Base-by-base conservation (phyloP, 2,329 filamentous ascomycete species). In the Fusarium hostae region DNA sequence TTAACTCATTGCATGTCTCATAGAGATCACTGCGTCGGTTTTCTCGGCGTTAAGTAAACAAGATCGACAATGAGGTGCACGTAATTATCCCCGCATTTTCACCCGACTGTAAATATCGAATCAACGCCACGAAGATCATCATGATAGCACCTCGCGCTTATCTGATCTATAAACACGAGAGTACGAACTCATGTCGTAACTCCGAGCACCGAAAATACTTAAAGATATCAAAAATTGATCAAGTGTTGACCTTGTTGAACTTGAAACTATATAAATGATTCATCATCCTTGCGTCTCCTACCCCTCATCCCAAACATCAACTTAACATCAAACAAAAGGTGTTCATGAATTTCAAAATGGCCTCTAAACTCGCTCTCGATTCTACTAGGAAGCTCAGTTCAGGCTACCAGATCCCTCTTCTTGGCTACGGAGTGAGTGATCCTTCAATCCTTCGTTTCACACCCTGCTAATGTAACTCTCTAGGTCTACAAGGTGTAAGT, bases 401-500 rank as follows among this genome's bases (percentile, higher is more conserved):
- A 76, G 87, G 87, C 72, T 82, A 86, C 67, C 82, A 86, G 57
- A 82, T 89, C 5, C 87, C 87, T 2, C 79, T 80, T 12, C 78
- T 89, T 24, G 87, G 87, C 48, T 89, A 85, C 66, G 87, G 87
- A 56, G 87, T 88, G 81, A 74, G 86, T 80, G 20, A 15, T 26
- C 30, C 18, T 28, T 34, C 24, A 47, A 22, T 51, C 43, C 52
- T 40, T 39, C 32, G 16, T 41, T 15, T 28, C 30, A 43, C 15
- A 6, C 22, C 24, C n/a, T 43, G 39, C 66, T 76, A 59, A 72
- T 62, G 35, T 22, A 58, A 26, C 16, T 32, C 7, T 41, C 5
- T 70, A 88, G 86, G 83, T 88, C 64, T 88, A 86, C 76, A 82
- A 87, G 80, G 86, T 83, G 86, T 88, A 73, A 82, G 75, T 41